phyloP scores from a whole-genome alignment of 2,329 filamentous ascomycete genomes.

The Aaosphaeria pasadenensis region DNA sequence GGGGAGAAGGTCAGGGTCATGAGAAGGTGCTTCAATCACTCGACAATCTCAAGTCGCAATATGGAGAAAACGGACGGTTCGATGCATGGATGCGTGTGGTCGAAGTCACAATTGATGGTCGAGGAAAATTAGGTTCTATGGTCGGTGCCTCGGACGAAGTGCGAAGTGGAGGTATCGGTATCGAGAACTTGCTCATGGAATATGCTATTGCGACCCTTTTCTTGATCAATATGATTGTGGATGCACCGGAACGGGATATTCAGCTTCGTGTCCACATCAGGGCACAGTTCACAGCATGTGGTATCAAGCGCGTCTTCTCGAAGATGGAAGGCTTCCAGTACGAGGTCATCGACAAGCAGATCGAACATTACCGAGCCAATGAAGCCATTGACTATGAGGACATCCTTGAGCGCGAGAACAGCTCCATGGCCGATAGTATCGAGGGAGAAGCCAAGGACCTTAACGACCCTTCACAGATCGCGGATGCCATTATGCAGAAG shows the following conservation, averaged over 20 bases:
- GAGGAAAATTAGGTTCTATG: conserved; percentile 97
- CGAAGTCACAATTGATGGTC: conserved; percentile 92
- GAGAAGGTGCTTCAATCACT: conserved; percentile 90
- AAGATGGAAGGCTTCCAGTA: conserved; percentile 99
- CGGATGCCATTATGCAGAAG: conserved; percentile 85
- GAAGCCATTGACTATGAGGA: conserved; percentile 99
- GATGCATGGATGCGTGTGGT: conserved; percentile 99
- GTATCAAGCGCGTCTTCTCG: conserved; percentile 86
- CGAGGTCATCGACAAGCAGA: conserved; percentile 96
- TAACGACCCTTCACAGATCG: conserved; percentile 88
- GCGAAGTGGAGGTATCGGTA: conserved; percentile 91
- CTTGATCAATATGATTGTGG: conserved; percentile 93
- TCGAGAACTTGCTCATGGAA: conserved; percentile 99
- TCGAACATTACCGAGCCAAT: conserved; percentile 88
- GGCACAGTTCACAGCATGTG: conserved; percentile 92
- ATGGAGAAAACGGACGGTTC: conserved; percentile 91
- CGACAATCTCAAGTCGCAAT: conserved; percentile 83
- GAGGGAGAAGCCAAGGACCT: conserved; percentile 88
- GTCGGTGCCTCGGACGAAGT: conserved; percentile 96
- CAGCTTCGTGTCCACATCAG: conserved; percentile 91
- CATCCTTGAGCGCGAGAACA: conserved; percentile 86
- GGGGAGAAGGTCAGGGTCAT: conserved; percentile 85
- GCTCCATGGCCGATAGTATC: conserved; percentile 82
- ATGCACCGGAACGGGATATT: conserved; percentile 83
- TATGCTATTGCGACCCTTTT: conserved; percentile 94